Evolutionary conservation across 2,329 filamentous ascomycete species (phyloP).

Genomic region (Aspergillus alliaceus): DNA sequence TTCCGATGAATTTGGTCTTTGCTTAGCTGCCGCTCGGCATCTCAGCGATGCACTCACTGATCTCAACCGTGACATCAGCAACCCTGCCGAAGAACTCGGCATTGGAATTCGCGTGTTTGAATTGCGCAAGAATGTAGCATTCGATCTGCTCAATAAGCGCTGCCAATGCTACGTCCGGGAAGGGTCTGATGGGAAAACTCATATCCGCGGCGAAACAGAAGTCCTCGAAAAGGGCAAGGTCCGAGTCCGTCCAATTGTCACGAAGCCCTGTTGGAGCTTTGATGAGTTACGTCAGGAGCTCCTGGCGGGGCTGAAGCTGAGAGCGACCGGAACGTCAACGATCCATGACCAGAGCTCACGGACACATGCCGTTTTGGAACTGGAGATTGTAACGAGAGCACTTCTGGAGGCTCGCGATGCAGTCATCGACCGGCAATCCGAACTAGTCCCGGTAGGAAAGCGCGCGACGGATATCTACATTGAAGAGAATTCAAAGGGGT

Average conservation of each 20-base stretch:
- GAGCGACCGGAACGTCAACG: slow-evolving; percentile 40
- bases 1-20: slow-evolving; percentile 36
- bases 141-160: slow-evolving; percentile 43
- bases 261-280: slow-evolving; percentile 33
- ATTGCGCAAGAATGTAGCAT: slow-evolving; percentile 43
- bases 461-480: slow-evolving; percentile 42
- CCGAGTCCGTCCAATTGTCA: slow-evolving; percentile 39
- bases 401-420: slow-evolving; percentile 40
- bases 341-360: slow-evolving; percentile 48
- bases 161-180: slow-evolving; percentile 43
- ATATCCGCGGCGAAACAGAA: slow-evolving; percentile 47
- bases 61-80: slow-evolving; percentile 20
- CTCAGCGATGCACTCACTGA: slow-evolving; percentile 28
- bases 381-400: slow-evolving; percentile 42
- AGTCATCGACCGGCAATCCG: slow-evolving; percentile 44
- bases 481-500: slow-evolving; percentile 35
- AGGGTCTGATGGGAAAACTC: slow-evolving; percentile 40
- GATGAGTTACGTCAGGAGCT: slow-evolving; percentile 32
- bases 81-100: slow-evolving; percentile 24
- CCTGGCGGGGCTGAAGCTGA: slow-evolving; percentile 26
- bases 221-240: slow-evolving; percentile 42
- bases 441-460: slow-evolving; percentile 48
- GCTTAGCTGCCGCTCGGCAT: slow-evolving; percentile 34
- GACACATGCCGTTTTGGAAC: slow-evolving; percentile 45
- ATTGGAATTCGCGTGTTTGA: slow-evolving; percentile 45